Percentiles rank a stretch among this genome's conserved stretches.
Evolutionary conservation across 345 rosid species (phyloP).

Genomic region (Streptanthus diversifolius): DNA sequence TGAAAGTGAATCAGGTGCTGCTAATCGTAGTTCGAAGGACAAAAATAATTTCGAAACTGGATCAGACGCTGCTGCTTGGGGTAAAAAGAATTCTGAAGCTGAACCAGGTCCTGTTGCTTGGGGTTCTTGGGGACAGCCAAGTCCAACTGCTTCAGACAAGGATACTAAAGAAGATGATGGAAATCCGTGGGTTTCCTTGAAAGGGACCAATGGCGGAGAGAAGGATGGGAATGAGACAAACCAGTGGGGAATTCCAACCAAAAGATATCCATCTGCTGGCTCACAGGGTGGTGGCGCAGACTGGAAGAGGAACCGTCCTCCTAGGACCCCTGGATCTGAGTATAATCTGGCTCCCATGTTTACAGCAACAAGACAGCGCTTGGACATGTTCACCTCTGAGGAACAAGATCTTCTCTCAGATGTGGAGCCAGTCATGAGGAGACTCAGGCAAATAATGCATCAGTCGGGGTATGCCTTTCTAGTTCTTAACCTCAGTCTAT

Average conservation of each 20-base stretch:
- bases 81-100: neutral
- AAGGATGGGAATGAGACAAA: constrained; percentile 32
- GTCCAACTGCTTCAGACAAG: constrained; percentile 39
- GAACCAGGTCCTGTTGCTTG: constrained; percentile 31
- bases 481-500: neutral
- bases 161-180: constrained; percentile 32
- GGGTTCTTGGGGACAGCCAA: constrained; percentile 42
- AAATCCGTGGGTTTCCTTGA: constrained; percentile 37
- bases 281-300: constrained; percentile 42
- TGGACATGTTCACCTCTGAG: constrained; percentile 78
- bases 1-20: neutral
- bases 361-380: constrained; percentile 60
- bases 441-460: constrained; percentile 61
- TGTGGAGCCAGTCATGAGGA: constrained; percentile 64
- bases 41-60: neutral
- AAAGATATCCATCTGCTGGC: constrained; percentile 44
- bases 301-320: constrained; percentile 61
- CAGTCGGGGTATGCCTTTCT: constrained; percentile 47
- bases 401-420: constrained; percentile 71
- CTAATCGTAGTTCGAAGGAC: neutral
- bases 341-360: constrained; percentile 41
- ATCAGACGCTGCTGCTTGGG: neutral
- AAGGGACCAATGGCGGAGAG: constrained; percentile 28
- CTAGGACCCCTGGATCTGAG: constrained; percentile 43
- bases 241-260: constrained; percentile 48